Percentiles rank a stretch among this genome's conserved stretches.
Evolutionary conservation across 495 filamentous ascomycete genomes (phyloP).

Genomic region (Neurospora sp.): DNA sequence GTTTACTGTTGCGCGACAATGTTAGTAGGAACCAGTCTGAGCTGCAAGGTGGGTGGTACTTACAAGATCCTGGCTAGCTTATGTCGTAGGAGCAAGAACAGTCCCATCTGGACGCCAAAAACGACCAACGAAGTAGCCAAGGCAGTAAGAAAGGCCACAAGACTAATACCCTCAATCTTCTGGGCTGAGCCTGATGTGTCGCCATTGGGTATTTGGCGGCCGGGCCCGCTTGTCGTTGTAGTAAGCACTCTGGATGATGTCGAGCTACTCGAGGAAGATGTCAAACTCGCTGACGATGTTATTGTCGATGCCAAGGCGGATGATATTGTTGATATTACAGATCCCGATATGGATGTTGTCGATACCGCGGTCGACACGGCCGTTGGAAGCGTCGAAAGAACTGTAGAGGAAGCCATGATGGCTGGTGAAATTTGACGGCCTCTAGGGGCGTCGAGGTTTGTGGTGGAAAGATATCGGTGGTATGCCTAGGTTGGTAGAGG

Average conservation of each 20-base stretch:
- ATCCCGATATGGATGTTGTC: conserved; percentile 1
- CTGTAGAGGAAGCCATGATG: neutral
- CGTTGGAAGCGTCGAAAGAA: neutral
- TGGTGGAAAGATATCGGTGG: neutral
- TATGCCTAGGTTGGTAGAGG: neutral
- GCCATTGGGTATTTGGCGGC: neutral
- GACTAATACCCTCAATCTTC: conserved; percentile 40
- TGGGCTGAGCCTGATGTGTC: conserved; percentile 27
- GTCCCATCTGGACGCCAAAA: conserved; percentile 65
- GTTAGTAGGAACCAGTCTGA: conserved; percentile 2
- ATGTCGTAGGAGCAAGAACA: conserved; percentile 69
- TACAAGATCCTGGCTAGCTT: conserved; percentile 82
- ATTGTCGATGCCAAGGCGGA: neutral
- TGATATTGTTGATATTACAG: neutral
- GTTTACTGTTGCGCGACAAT: conserved; percentile 44
- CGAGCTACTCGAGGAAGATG: neutral
- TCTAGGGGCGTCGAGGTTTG: neutral
- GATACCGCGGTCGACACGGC: conserved; percentile 1
- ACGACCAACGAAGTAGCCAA: conserved; percentile 58
- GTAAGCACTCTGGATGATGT: neutral
- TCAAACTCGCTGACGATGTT: neutral
- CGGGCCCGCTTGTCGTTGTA: neutral
- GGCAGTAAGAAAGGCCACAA: conserved; percentile 65
- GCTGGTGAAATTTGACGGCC: neutral
- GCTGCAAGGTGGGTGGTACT: conserved; percentile 16